Base-by-base conservation (phyloP, 1,284 basidiomycete genomes). In the Ceratobasidium sp. region DNA sequence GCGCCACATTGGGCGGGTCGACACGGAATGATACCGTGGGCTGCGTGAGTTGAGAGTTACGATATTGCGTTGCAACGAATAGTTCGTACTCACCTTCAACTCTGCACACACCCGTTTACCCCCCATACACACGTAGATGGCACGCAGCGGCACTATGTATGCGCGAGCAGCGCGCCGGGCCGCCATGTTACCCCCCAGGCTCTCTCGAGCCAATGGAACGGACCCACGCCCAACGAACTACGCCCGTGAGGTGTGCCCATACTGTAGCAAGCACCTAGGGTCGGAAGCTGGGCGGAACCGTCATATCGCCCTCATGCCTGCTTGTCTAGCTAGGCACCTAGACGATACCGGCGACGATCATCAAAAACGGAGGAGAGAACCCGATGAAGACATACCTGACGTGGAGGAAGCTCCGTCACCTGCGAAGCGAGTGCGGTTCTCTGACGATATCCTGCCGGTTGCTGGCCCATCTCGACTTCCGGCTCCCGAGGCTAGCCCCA, bases 161-260 rank as follows among this genome's bases (percentile, higher is more conserved):
- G 28, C 49, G 23, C 49, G 67, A 9, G 51, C 67, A 7, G 46
- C 67, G 10, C 67, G 49, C 18, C 49, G 67, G 18, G 49, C 51
- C 6, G 67, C 28, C 2, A 28, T 69, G 20, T 1, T 26, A 1
- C 33, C 28, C 26, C 46, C 46, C 49, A 20, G n/a, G 23, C 49
- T 69, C 15, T 26, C 67, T 69, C 49, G 33, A n/a, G n/a, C 46
- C 51, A 69, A 69, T 2, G 67, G 28, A 33, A 49, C 26, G 2
- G 49, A 53, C n/a, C 26, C 12, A 3, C 12, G 5, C 4, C 67
- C 26, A 20, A 12, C 67, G 0, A 13, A 40, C 26, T 23, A 39
- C 5, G 51, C 49, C 15, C 49, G 18, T 1, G 20, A 5, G 7
- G 39, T 28, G 28, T 69, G 67, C 18, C 67, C 67, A 13, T 69